These are phyloP conservation scores for Gossypium davidsonii DNA, from an alignment of 441 rosid species.

Conservation along the genomic window DNA sequence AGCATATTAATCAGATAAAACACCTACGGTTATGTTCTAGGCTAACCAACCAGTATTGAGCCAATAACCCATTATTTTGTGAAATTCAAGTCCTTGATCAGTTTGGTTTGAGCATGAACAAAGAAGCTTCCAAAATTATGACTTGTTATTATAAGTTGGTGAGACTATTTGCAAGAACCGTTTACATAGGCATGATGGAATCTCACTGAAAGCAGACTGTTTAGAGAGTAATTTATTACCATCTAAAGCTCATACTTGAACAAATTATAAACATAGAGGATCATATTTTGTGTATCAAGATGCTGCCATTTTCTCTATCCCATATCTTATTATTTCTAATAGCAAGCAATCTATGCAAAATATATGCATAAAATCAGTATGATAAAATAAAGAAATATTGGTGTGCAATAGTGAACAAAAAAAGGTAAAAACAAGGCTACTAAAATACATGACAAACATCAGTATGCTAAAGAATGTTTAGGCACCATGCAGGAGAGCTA, in stretches of 20 bases:
- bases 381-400: neutral
- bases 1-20: neutral
- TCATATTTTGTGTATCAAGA: neutral
- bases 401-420: neutral
- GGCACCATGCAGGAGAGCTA: neutral
- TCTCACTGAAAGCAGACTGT: neutral
- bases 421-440: neutral
- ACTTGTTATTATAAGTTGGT: neutral
- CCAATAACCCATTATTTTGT: neutral
- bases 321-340: neutral
- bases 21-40: neutral
- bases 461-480: neutral
- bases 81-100: neutral
- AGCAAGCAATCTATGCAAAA: neutral
- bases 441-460: neutral
- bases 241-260: neutral
- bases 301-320: neutral
- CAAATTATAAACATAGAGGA: neutral
- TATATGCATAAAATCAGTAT: neutral
- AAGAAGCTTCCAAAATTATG: neutral
- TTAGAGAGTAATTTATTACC: neutral
- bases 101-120: neutral
- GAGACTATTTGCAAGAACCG: neutral
- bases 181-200: neutral
- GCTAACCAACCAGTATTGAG: neutral